Conservation (phyloP, 2,329 filamentous ascomycete genomes). For the Penicillium sp. region DNA sequence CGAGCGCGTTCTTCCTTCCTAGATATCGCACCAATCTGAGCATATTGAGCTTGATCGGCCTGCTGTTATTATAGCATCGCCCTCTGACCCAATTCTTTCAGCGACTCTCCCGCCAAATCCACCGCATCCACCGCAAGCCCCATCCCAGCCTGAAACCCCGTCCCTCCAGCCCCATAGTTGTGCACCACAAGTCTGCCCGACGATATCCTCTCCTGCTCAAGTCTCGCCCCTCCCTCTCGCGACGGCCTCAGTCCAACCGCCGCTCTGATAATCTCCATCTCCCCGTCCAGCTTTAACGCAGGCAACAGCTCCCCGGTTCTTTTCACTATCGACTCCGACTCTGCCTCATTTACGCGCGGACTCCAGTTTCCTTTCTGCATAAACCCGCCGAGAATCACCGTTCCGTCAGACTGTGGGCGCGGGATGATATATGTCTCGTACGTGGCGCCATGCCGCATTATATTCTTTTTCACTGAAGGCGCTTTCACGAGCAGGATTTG, state of each 20-base stretch:
- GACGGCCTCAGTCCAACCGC: constrained; percentile 45
- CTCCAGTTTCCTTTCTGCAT: constrained; percentile 55
- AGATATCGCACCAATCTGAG: too few species aligned
- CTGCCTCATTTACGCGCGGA: constrained; percentile 48
- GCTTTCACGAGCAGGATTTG: constrained; percentile 49
- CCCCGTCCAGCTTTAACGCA: background rate
- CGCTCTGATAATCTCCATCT: constrained; percentile 41
- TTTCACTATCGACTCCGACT: constrained; percentile 36
- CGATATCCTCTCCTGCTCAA: constrained; percentile 47
- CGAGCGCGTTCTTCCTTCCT: too few species aligned
- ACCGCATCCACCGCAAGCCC: constrained; percentile 8
- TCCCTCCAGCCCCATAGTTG: constrained; percentile 58
- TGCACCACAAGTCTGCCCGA: constrained; percentile 41
- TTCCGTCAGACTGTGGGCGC: constrained; percentile 55
- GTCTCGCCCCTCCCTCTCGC: constrained; percentile 46
- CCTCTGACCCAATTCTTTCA: background rate
- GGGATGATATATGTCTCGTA: constrained; percentile 62
- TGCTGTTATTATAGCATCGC: constrained; percentile 6
- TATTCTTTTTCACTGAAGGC: constrained; percentile 46
- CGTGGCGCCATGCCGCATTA: constrained; percentile 60
- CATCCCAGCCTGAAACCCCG: constrained; percentile 52
- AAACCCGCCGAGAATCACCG: constrained; percentile 60
- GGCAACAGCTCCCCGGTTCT: constrained; percentile 45
- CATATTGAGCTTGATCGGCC: too few species aligned
- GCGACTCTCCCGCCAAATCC: background rate